Conservation (phyloP, 2,329 filamentous ascomycete genomes). For the Coleophoma cylindrospora region DNA sequence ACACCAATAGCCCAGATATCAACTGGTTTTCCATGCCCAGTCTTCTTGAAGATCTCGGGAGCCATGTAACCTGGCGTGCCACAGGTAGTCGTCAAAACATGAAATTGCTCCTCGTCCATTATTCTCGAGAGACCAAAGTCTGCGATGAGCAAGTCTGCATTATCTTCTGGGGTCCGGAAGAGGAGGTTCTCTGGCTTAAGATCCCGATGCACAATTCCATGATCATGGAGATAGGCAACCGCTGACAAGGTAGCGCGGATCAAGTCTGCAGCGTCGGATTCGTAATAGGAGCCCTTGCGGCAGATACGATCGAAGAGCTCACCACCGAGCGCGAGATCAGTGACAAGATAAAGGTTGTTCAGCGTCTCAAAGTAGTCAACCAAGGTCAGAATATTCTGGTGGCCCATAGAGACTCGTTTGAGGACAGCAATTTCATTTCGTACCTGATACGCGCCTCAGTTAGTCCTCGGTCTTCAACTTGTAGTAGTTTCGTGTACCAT, state of each 20-base stretch:
- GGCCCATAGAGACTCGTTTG: conserved; percentile 97
- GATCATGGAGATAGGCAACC: conserved; percentile 97
- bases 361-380: conserved; percentile 99
- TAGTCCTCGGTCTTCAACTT: conserved; percentile 1
- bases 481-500: conserved; percentile 60
- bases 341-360: conserved; percentile 98
- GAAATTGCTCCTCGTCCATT: conserved; percentile 99
- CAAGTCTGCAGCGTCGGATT: conserved; percentile 91
- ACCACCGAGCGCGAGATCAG: conserved; percentile 90
- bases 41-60: conserved; percentile 98
- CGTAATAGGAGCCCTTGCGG: conserved; percentile 97
- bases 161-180: conserved; percentile 96
- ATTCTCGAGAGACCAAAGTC: conserved; percentile 95
- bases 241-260: conserved; percentile 93
- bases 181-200: conserved; percentile 96
- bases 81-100: conserved; percentile 94
- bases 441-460: conserved; percentile 49
- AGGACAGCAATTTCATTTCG: conserved; percentile 97
- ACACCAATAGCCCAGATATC: conserved; percentile 98
- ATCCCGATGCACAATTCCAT: conserved; percentile 97
- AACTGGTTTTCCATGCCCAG: conserved; percentile 94
- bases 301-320: conserved; percentile 99
- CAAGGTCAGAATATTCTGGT: conserved; percentile 94
- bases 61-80: conserved; percentile 99
- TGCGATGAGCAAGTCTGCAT: conserved; percentile 92